A percentile compares a stretch with the other conserved stretches of the same genome.
These are phyloP conservation scores for Takashimella tepidaria DNA, from an alignment of 1,284 basidiomycete species.

Conservation along the genomic window DNA sequence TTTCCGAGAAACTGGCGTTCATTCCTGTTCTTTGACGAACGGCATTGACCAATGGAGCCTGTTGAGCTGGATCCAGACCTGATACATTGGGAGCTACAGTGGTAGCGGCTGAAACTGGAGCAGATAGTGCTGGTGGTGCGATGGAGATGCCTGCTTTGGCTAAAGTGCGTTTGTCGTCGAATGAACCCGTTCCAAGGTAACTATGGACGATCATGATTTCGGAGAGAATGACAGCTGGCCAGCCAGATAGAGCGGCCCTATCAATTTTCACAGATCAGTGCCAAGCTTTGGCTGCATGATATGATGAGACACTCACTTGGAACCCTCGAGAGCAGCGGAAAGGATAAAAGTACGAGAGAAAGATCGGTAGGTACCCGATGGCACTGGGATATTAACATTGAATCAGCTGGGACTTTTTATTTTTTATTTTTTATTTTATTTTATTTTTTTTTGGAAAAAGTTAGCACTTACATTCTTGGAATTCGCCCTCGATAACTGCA, in stretches of 20 bases:
- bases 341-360: slow-evolving; percentile 91
- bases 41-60: slow-evolving; percentile 52
- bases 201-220: slow-evolving; percentile 78
- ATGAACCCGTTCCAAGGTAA: slow-evolving; percentile 76
- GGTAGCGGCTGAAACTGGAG: slow-evolving; percentile 10
- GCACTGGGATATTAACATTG: slow-evolving; percentile 18
- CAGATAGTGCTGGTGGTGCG: slow-evolving; percentile 13
- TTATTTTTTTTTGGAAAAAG: neutral
- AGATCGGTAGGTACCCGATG: slow-evolving; percentile 58
- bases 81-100: slow-evolving; percentile 10
- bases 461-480: slow-evolving; percentile 67
- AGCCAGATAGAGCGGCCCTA: slow-evolving; percentile 73
- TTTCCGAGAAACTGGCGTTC: slow-evolving; percentile 67
- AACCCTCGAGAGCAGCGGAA: slow-evolving; percentile 70
- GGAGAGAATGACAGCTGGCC: slow-evolving; percentile 84
- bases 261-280: neutral
- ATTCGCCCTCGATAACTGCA: slow-evolving; percentile 85
- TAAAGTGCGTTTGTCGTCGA: slow-evolving; percentile 28
- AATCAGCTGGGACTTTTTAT: slow-evolving; percentile 1
- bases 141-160: slow-evolving; percentile 42
- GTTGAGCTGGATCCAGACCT: slow-evolving; percentile 10
- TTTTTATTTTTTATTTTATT: too few relatives aligned
- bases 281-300: too few relatives aligned
- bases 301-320: slow-evolving; percentile 65
- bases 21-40: slow-evolving; percentile 66